Conservation (phyloP, 257 asterid genomes). For the Petunia secreta region DNA sequence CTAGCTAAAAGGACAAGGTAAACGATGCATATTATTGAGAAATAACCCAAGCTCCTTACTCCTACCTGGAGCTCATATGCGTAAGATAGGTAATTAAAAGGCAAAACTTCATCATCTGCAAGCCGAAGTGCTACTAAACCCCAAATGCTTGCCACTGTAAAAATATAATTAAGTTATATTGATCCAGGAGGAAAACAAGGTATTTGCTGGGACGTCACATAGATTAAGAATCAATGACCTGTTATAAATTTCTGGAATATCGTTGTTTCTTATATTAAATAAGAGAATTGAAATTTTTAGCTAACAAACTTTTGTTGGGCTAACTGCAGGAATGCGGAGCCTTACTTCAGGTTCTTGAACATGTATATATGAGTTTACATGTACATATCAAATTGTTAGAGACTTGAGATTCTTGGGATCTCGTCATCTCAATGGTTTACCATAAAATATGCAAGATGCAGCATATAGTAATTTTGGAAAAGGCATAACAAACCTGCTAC, state of each 20-base stretch:
- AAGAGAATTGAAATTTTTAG: too few species aligned
- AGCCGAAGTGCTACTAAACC: conserved; percentile 81
- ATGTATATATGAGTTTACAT: too few species aligned
- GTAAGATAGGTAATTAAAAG: conserved; percentile 73
- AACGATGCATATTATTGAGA: not conserved
- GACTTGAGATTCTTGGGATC: too few species aligned
- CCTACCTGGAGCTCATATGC: conserved; percentile 77
- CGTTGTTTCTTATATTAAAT: too few species aligned
- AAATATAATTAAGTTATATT: conserved; percentile 25
- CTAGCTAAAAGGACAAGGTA: not conserved
- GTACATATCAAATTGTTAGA: too few species aligned
- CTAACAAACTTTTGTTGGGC: too few species aligned
- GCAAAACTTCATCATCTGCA: conserved; percentile 73
- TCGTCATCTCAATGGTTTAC: too few species aligned
- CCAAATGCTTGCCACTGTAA: conserved; percentile 79
- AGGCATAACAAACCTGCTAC: conserved; percentile 61
- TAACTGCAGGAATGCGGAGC: too few species aligned
- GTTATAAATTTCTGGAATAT: not conserved
- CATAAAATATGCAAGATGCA: not conserved
- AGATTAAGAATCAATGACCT: not conserved
- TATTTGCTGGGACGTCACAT: not conserved
- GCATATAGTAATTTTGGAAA: conserved; percentile 6
- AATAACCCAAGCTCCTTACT: conserved; percentile 18
- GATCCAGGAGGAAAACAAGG: not conserved
- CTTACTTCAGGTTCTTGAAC: too few species aligned